phyloP scores from a whole-genome alignment of 2,329 filamentous ascomycete species.

The Ophiocordyceps camponoti-leonardi region DNA sequence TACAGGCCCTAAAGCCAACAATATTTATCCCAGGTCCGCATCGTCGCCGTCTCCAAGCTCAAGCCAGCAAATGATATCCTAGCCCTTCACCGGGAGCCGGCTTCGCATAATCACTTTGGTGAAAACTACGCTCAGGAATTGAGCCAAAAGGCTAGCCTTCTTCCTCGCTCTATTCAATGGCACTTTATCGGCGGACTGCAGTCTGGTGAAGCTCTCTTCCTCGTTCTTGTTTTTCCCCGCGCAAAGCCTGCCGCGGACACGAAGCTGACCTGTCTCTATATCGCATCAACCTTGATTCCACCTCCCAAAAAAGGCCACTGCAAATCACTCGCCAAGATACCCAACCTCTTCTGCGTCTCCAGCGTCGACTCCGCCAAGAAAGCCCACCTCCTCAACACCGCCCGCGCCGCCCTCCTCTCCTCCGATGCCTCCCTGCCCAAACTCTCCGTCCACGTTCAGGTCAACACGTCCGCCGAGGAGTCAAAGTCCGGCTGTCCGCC shows the following conservation, averaged over 20 bases:
- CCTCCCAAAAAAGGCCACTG: conserved; percentile 53
- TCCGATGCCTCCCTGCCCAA: conserved; percentile 20
- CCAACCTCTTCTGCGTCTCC: conserved; percentile 81
- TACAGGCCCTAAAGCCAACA: background rate
- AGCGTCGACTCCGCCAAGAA: conserved; percentile 83
- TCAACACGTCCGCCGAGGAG: conserved; percentile 85
- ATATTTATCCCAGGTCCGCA: conserved; percentile 41
- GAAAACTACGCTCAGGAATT: conserved; percentile 95
- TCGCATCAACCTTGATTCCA: background rate
- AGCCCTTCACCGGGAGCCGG: conserved; percentile 50
- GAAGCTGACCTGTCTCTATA: background rate
- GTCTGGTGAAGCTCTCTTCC: conserved; percentile 30
- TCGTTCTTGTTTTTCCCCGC: background rate
- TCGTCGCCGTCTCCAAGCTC: conserved; percentile 91
- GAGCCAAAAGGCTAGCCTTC: conserved; percentile 62
- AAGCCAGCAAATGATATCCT: conserved; percentile 88
- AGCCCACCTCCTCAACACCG: conserved; percentile 61
- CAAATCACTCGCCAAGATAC: conserved; percentile 68
- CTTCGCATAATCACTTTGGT: conserved; percentile 63
- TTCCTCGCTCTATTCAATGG: conserved; percentile 69
- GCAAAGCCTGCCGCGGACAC: no score
- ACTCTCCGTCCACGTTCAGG: conserved; percentile 71
- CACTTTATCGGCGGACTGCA: conserved; percentile 95
- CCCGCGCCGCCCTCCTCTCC: conserved; percentile 42
- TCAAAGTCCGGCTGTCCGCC: conserved; percentile 72